Evolutionary conservation across 371 early-diverging fungal species (phyloP).

Genomic region (Circinella umbellata): DNA sequence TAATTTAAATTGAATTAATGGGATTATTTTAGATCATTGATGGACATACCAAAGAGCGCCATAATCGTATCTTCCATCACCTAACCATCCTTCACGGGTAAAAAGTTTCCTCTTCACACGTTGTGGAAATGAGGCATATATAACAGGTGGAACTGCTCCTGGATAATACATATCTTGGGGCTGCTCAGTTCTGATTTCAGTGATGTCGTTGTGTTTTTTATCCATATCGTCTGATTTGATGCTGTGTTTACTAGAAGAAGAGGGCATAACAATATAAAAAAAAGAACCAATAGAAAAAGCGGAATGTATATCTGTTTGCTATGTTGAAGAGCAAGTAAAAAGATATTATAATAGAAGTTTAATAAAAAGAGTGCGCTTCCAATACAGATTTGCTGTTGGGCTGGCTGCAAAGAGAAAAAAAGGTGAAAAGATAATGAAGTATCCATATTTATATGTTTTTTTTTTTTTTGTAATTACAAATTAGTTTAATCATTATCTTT

Average conservation of each 20-base stretch:
- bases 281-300: background rate
- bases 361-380: constrained; percentile 22
- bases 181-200: constrained; percentile 20
- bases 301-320: background rate
- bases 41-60: constrained; percentile 31
- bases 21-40: no score
- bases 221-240: constrained; percentile 13
- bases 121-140: constrained; percentile 4
- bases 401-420: constrained; percentile 25
- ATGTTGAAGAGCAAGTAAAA: constrained; percentile 19
- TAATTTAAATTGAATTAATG: no score
- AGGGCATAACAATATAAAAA: background rate
- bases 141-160: constrained; percentile 9
- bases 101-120: constrained; percentile 19
- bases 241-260: constrained; percentile 10
- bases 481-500: background rate
- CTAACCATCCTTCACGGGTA: constrained; percentile 35
- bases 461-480: background rate
- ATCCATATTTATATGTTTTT: constrained; percentile 6
- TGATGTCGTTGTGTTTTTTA: constrained; percentile 8
- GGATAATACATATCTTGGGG: constrained; percentile 21
- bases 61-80: constrained; percentile 34
- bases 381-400: constrained; percentile 26
- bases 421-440: background rate
- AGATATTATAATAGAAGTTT: background rate